Base-by-base conservation (phyloP, 441 rosid genomes). In the Raphanus hybrid region DNA sequence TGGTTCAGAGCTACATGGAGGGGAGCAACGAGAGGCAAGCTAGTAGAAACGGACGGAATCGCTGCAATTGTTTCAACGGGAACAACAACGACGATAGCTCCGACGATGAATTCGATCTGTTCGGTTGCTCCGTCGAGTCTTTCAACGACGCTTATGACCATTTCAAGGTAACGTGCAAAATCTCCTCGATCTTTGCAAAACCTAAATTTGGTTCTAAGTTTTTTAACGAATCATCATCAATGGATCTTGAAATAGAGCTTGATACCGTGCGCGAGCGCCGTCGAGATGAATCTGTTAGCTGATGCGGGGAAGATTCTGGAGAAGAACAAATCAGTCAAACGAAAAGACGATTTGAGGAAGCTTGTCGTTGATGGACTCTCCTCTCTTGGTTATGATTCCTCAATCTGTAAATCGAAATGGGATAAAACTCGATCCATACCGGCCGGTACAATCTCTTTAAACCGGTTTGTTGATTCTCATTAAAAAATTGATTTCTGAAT, bases 1-100 rank as follows among this genome's bases (percentile, higher is more conserved):
- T 94, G 97, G 97, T 94, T n/a, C 92, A 84, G 65, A 92, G 63
- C 71, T 94, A 87, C 80, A 88, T 94, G 16, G 98, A 94, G 97
- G 89, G 73, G 16, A 60, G 34, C 64, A 83, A 76, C 77, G 97
- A 94, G 83, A 92, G 86, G 88, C 91, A 85, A 73, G 5, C 37
- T 0, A 3, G 37, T 0, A 84, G 81, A 68, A 82, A 82, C 57
- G 87, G 86, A 71, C 87, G 91, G 35, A 86, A 87, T 59, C 90
- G 98, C 84, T 88, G 93, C 83, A 91, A 91, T 77, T 92, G 97
- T 86, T 94, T 94, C 45, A 91, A 89, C 80, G 91, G 90, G 3
- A 91, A 84, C 75, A 91, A 84, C 75, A 79, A 75, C 69, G 90
- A 82, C 10, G 95, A 88, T 64, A 91, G 91, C 84, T 94, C 97